Evolutionary conservation across 177 flowering plant genomes (phyloP).

Genomic region (Vitis hybrid): DNA sequence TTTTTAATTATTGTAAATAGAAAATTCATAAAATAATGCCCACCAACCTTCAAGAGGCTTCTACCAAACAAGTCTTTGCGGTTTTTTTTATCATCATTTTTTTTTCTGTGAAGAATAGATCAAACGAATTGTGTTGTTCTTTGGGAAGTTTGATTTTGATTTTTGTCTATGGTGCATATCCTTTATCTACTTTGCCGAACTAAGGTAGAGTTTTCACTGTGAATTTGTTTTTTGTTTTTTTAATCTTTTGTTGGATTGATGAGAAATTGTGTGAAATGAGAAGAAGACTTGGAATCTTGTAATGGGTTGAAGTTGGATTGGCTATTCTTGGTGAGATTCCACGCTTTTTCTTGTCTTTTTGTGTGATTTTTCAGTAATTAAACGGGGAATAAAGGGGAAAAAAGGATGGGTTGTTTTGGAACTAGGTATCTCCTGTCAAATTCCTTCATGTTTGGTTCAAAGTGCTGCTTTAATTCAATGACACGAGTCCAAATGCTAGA

Average conservation of each 20-base stretch:
- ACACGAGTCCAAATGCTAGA: not conserved
- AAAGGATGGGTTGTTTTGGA: no score
- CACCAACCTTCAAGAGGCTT: not conserved
- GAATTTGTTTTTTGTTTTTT: not conserved
- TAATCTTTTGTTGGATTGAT: not conserved
- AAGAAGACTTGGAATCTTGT: not conserved
- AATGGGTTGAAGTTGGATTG: not conserved
- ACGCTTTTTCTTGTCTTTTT: not conserved
- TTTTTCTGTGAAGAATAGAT: not conserved
- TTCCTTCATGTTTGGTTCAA: not conserved
- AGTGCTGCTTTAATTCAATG: not conserved
- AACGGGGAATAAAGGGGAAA: no score
- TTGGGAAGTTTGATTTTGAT: not conserved
- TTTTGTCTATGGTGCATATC: not conserved
- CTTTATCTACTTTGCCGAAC: not conserved
- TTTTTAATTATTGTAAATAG: not conserved
- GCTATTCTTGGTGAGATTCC: not conserved
- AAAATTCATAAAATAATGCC: not conserved
- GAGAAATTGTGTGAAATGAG: not conserved
- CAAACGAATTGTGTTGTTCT: no score
- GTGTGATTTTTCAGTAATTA: not conserved
- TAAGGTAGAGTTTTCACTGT: not conserved
- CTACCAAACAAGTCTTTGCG: not conserved
- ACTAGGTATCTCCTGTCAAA: no score
- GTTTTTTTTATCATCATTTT: not conserved